phyloP scores from a whole-genome alignment of 805 yeast species.

The Candida pseudoglaebosa region DNA sequence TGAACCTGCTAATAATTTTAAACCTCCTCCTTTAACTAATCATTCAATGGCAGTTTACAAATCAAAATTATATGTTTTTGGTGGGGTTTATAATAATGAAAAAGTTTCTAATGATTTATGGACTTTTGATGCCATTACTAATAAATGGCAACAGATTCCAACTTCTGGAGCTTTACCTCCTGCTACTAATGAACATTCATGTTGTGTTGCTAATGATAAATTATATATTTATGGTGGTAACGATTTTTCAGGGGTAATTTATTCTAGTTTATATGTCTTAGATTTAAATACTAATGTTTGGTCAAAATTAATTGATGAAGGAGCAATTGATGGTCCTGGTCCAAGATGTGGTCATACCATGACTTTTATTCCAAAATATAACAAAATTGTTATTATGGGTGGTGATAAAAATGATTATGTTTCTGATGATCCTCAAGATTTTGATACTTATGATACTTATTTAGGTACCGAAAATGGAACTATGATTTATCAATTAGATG shows the following conservation, averaged over 20 bases:
- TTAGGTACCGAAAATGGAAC: conserved; percentile 51
- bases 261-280: conserved; percentile 66
- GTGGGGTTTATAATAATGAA: conserved; percentile 75
- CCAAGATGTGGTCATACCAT: conserved; percentile 90
- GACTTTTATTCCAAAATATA: conserved; percentile 61
- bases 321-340: conserved; percentile 56
- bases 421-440: conserved; percentile 41
- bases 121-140: conserved; percentile 66
- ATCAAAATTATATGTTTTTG: conserved; percentile 79
- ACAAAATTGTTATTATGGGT: conserved; percentile 81
- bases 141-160: conserved; percentile 66
- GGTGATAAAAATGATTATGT: conserved; percentile 80
- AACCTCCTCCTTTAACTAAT: conserved; percentile 83
- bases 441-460: conserved; percentile 49
- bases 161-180: conserved; percentile 76
- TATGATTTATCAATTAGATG: conserved; percentile 61
- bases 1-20: conserved; percentile 43
- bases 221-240: conserved; percentile 91
- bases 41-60: conserved; percentile 84
- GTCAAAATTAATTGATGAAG: conserved; percentile 58
- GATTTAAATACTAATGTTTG: conserved; percentile 70
- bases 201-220: conserved; percentile 71
- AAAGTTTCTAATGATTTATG: conserved; percentile 72
- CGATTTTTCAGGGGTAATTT: conserved; percentile 63
- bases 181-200: conserved; percentile 89